phyloP scores from a whole-genome alignment of 2,329 filamentous ascomycete genomes.

The Paraconiothyrium sp. region DNA sequence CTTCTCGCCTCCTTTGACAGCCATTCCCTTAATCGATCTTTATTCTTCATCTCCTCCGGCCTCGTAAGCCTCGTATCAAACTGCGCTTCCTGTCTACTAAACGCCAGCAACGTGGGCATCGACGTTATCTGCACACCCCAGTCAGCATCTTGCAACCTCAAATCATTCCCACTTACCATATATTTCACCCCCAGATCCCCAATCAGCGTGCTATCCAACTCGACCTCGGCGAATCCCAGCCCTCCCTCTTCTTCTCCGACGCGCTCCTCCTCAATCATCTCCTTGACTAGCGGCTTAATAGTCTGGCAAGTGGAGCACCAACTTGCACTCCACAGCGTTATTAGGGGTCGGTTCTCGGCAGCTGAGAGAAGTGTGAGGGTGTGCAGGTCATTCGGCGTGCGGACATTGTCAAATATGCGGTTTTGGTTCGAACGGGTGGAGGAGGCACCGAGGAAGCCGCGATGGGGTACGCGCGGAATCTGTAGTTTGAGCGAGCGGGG shows the following conservation, averaged over 20 bases:
- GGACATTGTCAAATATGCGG: constrained; percentile 53
- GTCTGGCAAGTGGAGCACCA: constrained; percentile 58
- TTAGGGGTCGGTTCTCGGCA: constrained; percentile 54
- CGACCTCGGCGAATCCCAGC: constrained; percentile 59
- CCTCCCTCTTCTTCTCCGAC: constrained; percentile 57
- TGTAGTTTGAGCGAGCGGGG: constrained; percentile 9
- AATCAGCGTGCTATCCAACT: constrained; percentile 57
- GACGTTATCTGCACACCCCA: constrained; percentile 49
- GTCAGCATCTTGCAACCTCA: constrained; percentile 5
- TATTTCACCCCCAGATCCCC: constrained; percentile 55
- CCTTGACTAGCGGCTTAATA: constrained; percentile 54
- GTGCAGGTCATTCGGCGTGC: constrained; percentile 58
- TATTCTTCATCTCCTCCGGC: constrained; percentile 57
- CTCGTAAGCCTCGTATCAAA: constrained; percentile 56
- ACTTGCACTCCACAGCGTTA: constrained; percentile 61
- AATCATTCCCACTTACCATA: constrained; percentile 33
- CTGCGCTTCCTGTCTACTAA: constrained; percentile 61
- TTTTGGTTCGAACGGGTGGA: constrained; percentile 28
- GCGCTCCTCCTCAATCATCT: constrained; percentile 55
- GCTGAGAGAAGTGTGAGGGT: constrained; percentile 59
- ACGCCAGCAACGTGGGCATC: constrained; percentile 61
- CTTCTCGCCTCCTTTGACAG: constrained; percentile 58
- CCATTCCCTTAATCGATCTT: constrained; percentile 57
- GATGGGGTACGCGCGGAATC: constrained; percentile 4
- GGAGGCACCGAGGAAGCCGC: constrained; percentile 19